Percentiles rank a stretch among this genome's conserved stretches.
Evolutionary conservation across 371 early-diverging fungal genomes (phyloP).

Genomic region (Paraphysoderma sedebokerense): DNA sequence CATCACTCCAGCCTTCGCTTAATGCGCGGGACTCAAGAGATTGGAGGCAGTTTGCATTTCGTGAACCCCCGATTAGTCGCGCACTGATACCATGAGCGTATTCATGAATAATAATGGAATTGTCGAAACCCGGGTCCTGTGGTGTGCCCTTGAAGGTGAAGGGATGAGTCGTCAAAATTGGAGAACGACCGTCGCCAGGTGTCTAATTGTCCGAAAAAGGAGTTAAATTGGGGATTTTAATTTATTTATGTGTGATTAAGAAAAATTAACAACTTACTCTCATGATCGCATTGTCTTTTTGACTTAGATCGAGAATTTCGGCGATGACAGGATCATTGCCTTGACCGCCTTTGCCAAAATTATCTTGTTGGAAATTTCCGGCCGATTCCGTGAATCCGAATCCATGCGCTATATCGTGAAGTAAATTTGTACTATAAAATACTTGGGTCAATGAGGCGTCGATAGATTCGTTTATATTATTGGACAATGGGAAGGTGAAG

Average conservation of each 20-base stretch:
- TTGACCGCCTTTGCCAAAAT: constrained; percentile 16
- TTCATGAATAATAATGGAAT: constrained; percentile 22
- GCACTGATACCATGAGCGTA: constrained; percentile 39
- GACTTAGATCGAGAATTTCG: constrained; percentile 15
- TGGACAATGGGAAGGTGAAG: not conserved
- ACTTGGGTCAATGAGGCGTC: constrained; percentile 10
- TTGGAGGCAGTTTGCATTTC: constrained; percentile 27
- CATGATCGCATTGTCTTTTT: constrained; percentile 14
- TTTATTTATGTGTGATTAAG: too few species aligned
- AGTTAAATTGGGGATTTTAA: too few species aligned
- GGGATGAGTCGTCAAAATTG: not conserved
- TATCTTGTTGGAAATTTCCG: constrained; percentile 26
- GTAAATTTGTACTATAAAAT: constrained; percentile 9
- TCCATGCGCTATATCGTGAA: constrained; percentile 18
- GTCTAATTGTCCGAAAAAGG: too few species aligned
- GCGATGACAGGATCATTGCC: constrained; percentile 8
- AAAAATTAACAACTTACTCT: not conserved
- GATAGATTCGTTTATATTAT: not conserved
- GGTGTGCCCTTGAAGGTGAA: not conserved
- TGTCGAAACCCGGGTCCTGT: constrained; percentile 11
- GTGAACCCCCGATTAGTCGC: constrained; percentile 47
- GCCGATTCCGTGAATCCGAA: constrained; percentile 25
- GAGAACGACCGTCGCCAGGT: not conserved
- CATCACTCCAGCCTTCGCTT: constrained; percentile 26
- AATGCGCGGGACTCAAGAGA: constrained; percentile 23